phyloP scores from a whole-genome alignment of 768 basidiomycete species.

The Hericium alpestre region DNA sequence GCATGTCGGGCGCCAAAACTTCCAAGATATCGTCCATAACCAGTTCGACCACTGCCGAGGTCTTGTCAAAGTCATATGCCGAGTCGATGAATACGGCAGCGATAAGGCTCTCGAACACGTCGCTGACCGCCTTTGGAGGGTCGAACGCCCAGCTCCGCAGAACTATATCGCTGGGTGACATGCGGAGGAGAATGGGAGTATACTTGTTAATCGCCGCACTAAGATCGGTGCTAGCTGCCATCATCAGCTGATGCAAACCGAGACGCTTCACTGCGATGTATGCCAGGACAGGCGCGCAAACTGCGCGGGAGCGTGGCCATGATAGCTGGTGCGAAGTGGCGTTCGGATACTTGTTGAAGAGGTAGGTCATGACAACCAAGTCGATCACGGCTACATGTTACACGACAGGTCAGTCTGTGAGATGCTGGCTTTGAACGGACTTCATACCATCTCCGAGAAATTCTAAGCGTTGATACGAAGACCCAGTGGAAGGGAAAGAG shows the following conservation, averaged over 20 bases:
- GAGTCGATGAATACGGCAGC: slow-evolving; percentile 80
- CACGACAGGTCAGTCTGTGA: slow-evolving; percentile 3
- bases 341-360: slow-evolving; percentile 57
- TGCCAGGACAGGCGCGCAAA: slow-evolving; percentile 68
- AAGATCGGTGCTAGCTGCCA: slow-evolving; percentile 61
- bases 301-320: slow-evolving; percentile 54
- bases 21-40: slow-evolving; percentile 61
- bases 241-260: slow-evolving; percentile 54
- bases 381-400: slow-evolving; percentile 49
- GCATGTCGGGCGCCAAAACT: slow-evolving; percentile 46
- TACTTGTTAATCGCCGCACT: slow-evolving; percentile 52
- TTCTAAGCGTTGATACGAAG: slow-evolving; percentile 77
- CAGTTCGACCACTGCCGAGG: slow-evolving; percentile 46
- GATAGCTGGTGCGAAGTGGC: slow-evolving; percentile 74
- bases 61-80: slow-evolving; percentile 61
- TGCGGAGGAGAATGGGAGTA: slow-evolving; percentile 45
- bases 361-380: slow-evolving; percentile 59
- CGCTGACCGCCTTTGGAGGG: slow-evolving; percentile 78
- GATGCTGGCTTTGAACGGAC: neutral
- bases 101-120: slow-evolving; percentile 76
- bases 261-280: slow-evolving; percentile 57
- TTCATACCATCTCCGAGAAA: slow-evolving; percentile 80
- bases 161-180: slow-evolving; percentile 53
- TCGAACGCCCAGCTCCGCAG: slow-evolving; percentile 69
- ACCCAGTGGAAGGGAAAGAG: slow-evolving; percentile 45